Percentiles rank a stretch among this genome's conserved stretches.
Evolutionary conservation across 805 yeast species (phyloP).

Genomic region (Ogataea trehaloabstinens): DNA sequence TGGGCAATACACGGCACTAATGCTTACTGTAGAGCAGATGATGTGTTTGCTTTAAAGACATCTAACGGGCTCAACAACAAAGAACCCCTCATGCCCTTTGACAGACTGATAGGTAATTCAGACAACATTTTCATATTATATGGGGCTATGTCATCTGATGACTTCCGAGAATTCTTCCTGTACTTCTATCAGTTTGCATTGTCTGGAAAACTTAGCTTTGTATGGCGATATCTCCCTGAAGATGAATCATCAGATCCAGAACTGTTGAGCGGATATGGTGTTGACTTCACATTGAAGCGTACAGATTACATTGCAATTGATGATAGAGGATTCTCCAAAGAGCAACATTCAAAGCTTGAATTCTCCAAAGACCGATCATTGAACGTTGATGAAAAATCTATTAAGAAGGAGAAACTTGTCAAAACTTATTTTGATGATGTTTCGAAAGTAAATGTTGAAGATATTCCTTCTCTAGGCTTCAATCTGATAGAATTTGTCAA

Average conservation of each 20-base stretch:
- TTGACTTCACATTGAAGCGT: constrained; percentile 58
- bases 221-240: constrained; percentile 67
- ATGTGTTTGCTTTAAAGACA: constrained; percentile 75
- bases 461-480: constrained; percentile 37
- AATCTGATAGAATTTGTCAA: constrained; percentile 42
- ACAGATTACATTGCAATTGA: constrained; percentile 67
- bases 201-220: constrained; percentile 65
- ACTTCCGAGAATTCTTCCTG: constrained; percentile 56
- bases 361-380: constrained; percentile 9
- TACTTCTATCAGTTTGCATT: constrained; percentile 58
- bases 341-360: constrained; percentile 29
- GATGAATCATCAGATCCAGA: constrained; percentile 21
- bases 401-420: constrained; percentile 12
- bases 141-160: constrained; percentile 54
- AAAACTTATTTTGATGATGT: constrained; percentile 30
- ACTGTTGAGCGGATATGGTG: constrained; percentile 61
- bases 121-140: constrained; percentile 49
- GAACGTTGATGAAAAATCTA: not conserved
- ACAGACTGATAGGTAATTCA: constrained; percentile 59
- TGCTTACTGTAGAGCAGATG: constrained; percentile 64
- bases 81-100: constrained; percentile 42
- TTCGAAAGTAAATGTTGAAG: constrained; percentile 28
- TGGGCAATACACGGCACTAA: constrained; percentile 53
- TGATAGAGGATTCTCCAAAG: constrained; percentile 44
- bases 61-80: constrained; percentile 19